Evolutionary conservation across 192 early-diverging fungal genomes (phyloP), one percentile per base, ranked within the genome.

Genomic region (Backusella westeae): DNA sequence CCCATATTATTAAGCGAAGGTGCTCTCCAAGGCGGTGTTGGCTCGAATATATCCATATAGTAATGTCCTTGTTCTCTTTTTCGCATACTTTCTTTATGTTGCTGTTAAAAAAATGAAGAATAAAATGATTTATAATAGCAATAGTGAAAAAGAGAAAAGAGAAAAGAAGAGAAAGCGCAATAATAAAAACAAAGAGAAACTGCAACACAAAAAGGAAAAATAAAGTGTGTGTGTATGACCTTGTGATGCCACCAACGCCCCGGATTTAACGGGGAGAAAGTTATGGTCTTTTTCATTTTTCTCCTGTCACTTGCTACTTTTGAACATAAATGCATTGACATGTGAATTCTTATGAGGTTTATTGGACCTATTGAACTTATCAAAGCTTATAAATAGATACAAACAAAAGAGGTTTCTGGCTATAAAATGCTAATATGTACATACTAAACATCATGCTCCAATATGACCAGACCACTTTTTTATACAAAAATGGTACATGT

Each of bases 21-120:
- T 36, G 67, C 36, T 21, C 35, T n/a, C 67, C 67, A 69, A 2
- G 32, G 67, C 10, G 36, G 36, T 38, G 67, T 9, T 12, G 67
- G 36, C 35, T 69, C 67, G 21, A 69, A 69, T 38, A 69, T 69
- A 21, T 39, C 34, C n/a, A 69, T 38, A 21, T 36, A 69, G 7
- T 69, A 38, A n/a, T 19, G 67, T 19, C 15, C 34, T 69, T 69
- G 67, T 38, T 69, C 67, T 39, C 67, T 69, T 38, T 69, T 69
- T 69, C 67, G 17, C 67, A 69, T 69, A 23, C 26, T 69, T 69
- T 38, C 35, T 34, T 68, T 68, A 59, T 59, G 23, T 59, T 26
- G 5, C 2, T 67, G 34, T 67, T 34, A 19, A 34, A 35, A 67
- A 67, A 32, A 23, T 32, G 3, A 32, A 66, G 19, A 66, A 34